These are phyloP conservation scores for Pharnaceum exiguum DNA, from an alignment of 148 eudicot species.

Conservation along the genomic window DNA sequence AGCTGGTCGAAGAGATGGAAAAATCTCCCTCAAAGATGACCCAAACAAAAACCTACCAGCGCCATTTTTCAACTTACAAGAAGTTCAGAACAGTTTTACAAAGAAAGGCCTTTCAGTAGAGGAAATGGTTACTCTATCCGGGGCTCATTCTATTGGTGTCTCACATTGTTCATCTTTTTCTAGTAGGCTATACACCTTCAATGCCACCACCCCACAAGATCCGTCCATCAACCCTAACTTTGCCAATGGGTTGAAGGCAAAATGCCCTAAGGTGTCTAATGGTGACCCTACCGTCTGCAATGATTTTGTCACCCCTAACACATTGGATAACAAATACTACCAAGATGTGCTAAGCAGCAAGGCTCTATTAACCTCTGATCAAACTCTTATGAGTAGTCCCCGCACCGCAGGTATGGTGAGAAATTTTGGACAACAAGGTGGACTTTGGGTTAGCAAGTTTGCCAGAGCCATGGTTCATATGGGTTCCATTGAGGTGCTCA, in stretches of 20 bases:
- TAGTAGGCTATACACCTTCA: constrained; percentile 27
- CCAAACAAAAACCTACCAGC: constrained; percentile 26
- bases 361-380: constrained; percentile 36
- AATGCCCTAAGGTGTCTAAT: constrained; percentile 16
- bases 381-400: constrained; percentile 26
- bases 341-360: constrained; percentile 17
- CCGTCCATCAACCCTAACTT: constrained; percentile 30
- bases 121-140: constrained; percentile 42
- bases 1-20: constrained; percentile 35
- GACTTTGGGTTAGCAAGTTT: constrained; percentile 32
- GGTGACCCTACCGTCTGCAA: constrained; percentile 18
- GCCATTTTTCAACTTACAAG: constrained; percentile 19
- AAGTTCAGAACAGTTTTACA: constrained; percentile 20
- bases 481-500: constrained; percentile 48
- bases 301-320: constrained; percentile 26
- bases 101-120: constrained; percentile 29
- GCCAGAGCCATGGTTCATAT: constrained; percentile 40
- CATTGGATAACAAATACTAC: constrained; percentile 38
- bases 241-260: constrained; percentile 20
- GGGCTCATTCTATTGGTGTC: constrained; percentile 44
- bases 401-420: constrained; percentile 21
- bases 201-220: constrained; percentile 29
- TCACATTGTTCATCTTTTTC: constrained; percentile 40
- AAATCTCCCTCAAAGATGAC: constrained; percentile 24
- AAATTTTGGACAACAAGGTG: constrained; percentile 4